Evolutionary conservation across 306 rosid genomes (phyloP).

Genomic region (Inga laurina): DNA sequence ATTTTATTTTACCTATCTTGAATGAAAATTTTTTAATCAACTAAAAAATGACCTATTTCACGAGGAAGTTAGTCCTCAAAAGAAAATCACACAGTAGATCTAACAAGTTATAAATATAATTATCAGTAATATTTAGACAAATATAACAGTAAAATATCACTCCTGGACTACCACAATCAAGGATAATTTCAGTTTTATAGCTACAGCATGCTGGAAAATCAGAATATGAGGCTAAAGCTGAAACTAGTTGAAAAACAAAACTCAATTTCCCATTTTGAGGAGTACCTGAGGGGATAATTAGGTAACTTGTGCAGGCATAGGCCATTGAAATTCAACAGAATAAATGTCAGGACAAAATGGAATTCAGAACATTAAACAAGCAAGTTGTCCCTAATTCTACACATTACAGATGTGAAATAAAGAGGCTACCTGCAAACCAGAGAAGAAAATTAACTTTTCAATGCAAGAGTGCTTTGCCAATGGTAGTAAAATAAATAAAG

Average conservation of each 20-base stretch:
- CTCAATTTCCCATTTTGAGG: neutral
- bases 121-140: neutral
- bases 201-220: neutral
- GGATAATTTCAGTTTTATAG: neutral
- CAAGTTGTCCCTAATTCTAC: conserved; percentile 1
- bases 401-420: conserved; percentile 2
- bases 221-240: neutral
- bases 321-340: neutral
- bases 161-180: neutral
- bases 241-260: neutral
- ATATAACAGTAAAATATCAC: neutral
- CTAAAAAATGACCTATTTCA: neutral
- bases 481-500: conserved; percentile 23
- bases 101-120: neutral
- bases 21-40: neutral
- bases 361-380: conserved; percentile 21
- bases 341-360: conserved; percentile 6
- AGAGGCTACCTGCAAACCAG: conserved; percentile 20
- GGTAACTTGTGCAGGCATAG: neutral
- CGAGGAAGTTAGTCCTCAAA: neutral
- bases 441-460: conserved; percentile 22
- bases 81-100: neutral
- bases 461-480: conserved; percentile 24
- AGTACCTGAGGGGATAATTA: neutral
- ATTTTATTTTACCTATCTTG: neutral